Percentiles rank a stretch among this genome's conserved stretches.
phyloP scores from a whole-genome alignment of 768 basidiomycete genomes.

The Chiua virens region DNA sequence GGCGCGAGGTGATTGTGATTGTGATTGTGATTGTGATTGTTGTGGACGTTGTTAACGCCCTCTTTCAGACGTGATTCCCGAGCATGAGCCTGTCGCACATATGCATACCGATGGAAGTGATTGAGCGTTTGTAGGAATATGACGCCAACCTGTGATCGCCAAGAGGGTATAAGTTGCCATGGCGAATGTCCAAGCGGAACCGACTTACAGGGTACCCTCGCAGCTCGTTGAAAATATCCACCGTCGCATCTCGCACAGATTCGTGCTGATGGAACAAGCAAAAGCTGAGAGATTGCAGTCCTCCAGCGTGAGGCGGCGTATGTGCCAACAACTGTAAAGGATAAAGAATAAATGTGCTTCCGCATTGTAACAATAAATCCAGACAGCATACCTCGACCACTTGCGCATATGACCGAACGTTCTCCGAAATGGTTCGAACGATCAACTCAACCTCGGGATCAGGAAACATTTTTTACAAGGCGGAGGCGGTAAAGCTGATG shows the following conservation, averaged over 20 bases:
- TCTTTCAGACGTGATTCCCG: slow-evolving; percentile 48
- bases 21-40: slow-evolving; percentile 21
- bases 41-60: background rate
- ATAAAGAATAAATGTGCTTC: background rate
- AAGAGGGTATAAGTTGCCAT: slow-evolving; percentile 1
- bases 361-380: no score
- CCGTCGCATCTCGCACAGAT: slow-evolving; percentile 69
- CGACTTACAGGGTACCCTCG: slow-evolving; percentile 69
- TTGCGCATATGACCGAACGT: slow-evolving; percentile 80
- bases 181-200: background rate
- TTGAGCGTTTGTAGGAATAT: slow-evolving; percentile 78
- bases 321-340: slow-evolving; percentile 70
- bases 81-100: slow-evolving; percentile 77
- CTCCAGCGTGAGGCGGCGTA: slow-evolving; percentile 74
- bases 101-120: slow-evolving; percentile 87
- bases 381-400: slow-evolving; percentile 69
- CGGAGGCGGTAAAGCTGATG: slow-evolving; percentile 87
- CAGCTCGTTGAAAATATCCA: slow-evolving; percentile 82
- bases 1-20: slow-evolving; percentile 31
- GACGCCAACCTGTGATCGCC: slow-evolving; percentile 62
- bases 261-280: slow-evolving; percentile 89
- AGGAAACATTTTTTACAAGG: slow-evolving; percentile 63
- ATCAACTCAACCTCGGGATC: slow-evolving; percentile 77
- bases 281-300: slow-evolving; percentile 83
- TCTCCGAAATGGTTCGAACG: slow-evolving; percentile 68